Evolutionary conservation across 78 protist genomes (phyloP).

Genomic region (Pelomyxa schiedti): DNA sequence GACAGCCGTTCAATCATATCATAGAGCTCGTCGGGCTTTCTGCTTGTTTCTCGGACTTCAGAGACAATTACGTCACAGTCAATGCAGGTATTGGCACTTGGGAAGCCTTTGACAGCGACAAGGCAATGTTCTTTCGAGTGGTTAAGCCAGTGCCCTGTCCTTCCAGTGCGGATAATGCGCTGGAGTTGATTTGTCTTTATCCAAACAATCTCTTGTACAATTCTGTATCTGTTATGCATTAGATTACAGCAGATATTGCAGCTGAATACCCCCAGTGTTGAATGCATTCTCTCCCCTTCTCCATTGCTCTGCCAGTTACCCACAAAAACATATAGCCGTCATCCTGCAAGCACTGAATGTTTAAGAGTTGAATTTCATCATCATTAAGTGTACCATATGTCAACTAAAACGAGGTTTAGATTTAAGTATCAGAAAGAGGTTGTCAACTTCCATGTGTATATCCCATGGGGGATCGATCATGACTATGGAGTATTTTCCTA

Average conservation of each 20-base stretch:
- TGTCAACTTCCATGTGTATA: slow-evolving; percentile 29
- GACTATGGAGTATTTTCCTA: slow-evolving; percentile 19
- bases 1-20: slow-evolving; percentile 19
- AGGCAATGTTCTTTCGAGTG: slow-evolving; percentile 27
- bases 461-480: slow-evolving; percentile 48
- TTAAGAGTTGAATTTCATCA: slow-evolving; percentile 9
- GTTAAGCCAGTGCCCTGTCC: slow-evolving; percentile 53
- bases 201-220: slow-evolving; percentile 22
- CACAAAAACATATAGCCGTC: slow-evolving; percentile 25
- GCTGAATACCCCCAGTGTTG: slow-evolving; percentile 38
- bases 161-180: slow-evolving; percentile 23
- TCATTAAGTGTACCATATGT: slow-evolving; percentile 16
- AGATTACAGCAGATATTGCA: neutral
- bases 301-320: slow-evolving; percentile 42
- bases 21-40: slow-evolving; percentile 47
- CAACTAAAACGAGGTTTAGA: neutral
- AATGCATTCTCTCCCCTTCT: slow-evolving; percentile 21
- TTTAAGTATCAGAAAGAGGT: neutral
- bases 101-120: slow-evolving; percentile 21
- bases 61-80: slow-evolving; percentile 29
- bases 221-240: too few relatives aligned
- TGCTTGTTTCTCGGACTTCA: slow-evolving; percentile 28
- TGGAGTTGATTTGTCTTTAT: slow-evolving; percentile 38
- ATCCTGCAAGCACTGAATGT: neutral
- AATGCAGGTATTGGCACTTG: neutral